Base-by-base conservation (phyloP, 805 yeast species). In the Kodamaea neixiangensis region DNA sequence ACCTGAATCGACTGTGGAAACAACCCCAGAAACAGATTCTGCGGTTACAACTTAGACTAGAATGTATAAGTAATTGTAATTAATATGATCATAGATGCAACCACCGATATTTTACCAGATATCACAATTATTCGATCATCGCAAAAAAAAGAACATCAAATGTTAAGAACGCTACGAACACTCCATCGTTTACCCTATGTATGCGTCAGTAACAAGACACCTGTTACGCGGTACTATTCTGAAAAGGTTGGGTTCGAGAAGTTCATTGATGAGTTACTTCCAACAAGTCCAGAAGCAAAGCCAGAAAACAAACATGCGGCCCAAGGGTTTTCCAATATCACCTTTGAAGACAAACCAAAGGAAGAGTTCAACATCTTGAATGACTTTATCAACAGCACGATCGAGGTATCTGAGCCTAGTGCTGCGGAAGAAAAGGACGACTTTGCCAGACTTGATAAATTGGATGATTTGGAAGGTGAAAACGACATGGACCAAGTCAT, bases 401-500 rank as follows among this genome's bases (percentile, higher is more conserved):
- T 48, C 46, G 48, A 55, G 17, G 31, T 29, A n/a, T 37, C 41
- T 3, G 41, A 37, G 10, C 31, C 31, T 3, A 25, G 31, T 13
- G 31, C 11, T 25, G 31, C 31, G 7, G 15, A 38, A 47, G 35
- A 43, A 40, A 22, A 11, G 44, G 40, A 46, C 41, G 42, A 45
- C 34, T 48, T 43, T 40, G 52, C 49, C 6, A 44, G 39, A 10
- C 34, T 39, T 29, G 42, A 25, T 29, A 33, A 40, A 13, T 15
- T 48, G 9, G 49, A 46, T 10, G 47, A 44, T 34, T 21, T 18
- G 13, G 34, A 39, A 11, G 47, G 31, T 17, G 56, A 54, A n/a
- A 50, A 51, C 17, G 47, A 53, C 19, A 48, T 53, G 40, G 59
- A 60, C 15, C 56, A 57, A 25, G 46, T 55, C 19, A 49, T 57